phyloP scores from a whole-genome alignment of 768 basidiomycete species.

The Lactarius hatsudake region DNA sequence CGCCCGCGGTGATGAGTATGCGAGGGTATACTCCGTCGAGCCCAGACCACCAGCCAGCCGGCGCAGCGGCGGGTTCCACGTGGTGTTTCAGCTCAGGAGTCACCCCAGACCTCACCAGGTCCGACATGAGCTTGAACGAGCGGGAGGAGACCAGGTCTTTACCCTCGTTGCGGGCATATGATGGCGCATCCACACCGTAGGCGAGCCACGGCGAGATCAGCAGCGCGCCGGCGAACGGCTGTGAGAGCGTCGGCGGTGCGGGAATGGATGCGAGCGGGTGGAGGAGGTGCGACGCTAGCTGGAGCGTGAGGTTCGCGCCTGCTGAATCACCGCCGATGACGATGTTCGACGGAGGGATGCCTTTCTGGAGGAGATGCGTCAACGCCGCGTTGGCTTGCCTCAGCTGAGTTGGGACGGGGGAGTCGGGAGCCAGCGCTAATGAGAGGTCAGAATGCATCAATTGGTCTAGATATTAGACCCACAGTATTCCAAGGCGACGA shows the following conservation, averaged over 20 bases:
- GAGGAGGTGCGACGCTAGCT: constrained; percentile 26
- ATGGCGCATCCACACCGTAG: background rate
- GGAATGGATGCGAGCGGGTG: constrained; percentile 25
- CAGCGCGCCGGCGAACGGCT: background rate
- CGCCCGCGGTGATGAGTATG: constrained; percentile 1
- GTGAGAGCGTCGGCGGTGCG: background rate
- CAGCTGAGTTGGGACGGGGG: constrained; percentile 28
- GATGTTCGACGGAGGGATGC: constrained; percentile 25
- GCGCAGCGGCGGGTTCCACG: background rate
- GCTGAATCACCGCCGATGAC: constrained; percentile 28
- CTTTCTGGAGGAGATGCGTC: constrained; percentile 23
- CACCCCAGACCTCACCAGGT: background rate
- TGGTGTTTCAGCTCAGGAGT: background rate
- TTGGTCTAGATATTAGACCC: background rate
- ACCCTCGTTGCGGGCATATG: background rate
- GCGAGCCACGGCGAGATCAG: constrained; percentile 12
- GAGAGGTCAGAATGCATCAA: background rate
- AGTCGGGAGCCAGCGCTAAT: constrained; percentile 5
- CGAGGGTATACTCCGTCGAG: constrained; percentile 4
- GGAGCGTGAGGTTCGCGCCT: constrained; percentile 28
- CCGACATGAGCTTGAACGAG: background rate
- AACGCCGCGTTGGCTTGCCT: constrained; percentile 24
- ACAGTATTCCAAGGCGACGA: constrained; percentile 15
- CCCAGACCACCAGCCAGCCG: constrained; percentile 7
- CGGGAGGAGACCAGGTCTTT: background rate